These are phyloP conservation scores for Crassisporium funariophilum DNA, from an alignment of 768 basidiomycete species.

Conservation along the genomic window DNA sequence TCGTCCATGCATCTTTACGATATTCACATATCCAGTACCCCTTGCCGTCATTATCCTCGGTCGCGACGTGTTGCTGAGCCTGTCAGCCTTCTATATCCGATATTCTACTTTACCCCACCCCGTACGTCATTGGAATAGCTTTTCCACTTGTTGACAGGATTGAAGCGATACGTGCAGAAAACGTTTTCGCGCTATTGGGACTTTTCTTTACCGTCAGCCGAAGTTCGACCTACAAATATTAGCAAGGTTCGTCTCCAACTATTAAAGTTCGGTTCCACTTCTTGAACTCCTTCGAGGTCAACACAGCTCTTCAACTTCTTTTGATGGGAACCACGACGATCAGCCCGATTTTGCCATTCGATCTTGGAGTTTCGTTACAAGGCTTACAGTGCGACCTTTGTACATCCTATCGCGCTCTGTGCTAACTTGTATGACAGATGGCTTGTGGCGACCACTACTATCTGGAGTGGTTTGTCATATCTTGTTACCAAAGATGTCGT, in stretches of 20 bases:
- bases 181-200: constrained; percentile 95
- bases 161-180: constrained; percentile 55
- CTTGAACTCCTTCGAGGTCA: constrained; percentile 53
- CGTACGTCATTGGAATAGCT: constrained; percentile 47
- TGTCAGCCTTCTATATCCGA: constrained; percentile 92
- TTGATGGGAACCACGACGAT: constrained; percentile 91
- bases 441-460: constrained; percentile 86
- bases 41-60: constrained; percentile 87
- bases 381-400: constrained; percentile 68
- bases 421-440: constrained; percentile 48
- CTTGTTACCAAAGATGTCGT: constrained; percentile 76
- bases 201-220: constrained; percentile 92
- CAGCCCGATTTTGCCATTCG: constrained; percentile 72
- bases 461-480: constrained; percentile 90
- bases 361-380: constrained; percentile 54
- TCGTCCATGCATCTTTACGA: constrained; percentile 2
- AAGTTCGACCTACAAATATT: constrained; percentile 90
- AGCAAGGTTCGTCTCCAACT: constrained; percentile 65
- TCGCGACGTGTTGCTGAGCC: constrained; percentile 80
- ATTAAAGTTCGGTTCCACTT: constrained; percentile 3
- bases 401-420: not conserved
- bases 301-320: constrained; percentile 88
- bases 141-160: not conserved
- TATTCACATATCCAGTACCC: constrained; percentile 67
- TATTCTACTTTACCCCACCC: constrained; percentile 88